A percentile compares a stretch with the other conserved stretches of the same genome.
These are phyloP conservation scores for Sinapis alba DNA, from an alignment of 441 rosid genomes.

Conservation along the genomic window DNA sequence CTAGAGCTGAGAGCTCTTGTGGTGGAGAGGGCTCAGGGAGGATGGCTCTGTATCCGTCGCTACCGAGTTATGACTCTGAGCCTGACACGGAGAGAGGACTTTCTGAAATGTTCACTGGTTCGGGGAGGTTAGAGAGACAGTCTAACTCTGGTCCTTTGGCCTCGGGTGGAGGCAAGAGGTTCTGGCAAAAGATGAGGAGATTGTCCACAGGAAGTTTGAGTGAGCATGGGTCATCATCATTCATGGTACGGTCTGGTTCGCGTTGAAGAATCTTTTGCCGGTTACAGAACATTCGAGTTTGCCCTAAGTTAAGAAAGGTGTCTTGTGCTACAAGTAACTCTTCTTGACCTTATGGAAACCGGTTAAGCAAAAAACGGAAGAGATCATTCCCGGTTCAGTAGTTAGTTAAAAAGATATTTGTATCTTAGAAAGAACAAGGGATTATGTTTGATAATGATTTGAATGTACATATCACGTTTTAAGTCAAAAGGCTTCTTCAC, in stretches of 20 bases:
- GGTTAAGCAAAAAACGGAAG: neutral
- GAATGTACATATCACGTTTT: conserved; percentile 37
- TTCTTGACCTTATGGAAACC: conserved; percentile 2
- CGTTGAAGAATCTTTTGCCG: conserved; percentile 41
- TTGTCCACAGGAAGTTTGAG: conserved; percentile 70
- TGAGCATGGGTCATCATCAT: conserved; percentile 52
- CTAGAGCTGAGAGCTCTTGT: conserved; percentile 46
- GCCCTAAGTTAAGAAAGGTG: neutral
- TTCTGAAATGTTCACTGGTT: conserved; percentile 48
- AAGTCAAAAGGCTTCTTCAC: neutral
- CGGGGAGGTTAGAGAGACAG: conserved; percentile 52
- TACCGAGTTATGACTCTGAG: conserved; percentile 59
- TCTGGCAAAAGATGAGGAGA: conserved; percentile 74
- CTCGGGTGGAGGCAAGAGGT: conserved; percentile 51
- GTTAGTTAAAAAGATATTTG: conserved; percentile 29
- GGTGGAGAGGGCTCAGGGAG: conserved; percentile 49
- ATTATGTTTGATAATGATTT: conserved; percentile 14
- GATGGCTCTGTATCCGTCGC: conserved; percentile 44
- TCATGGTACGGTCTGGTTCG: conserved; percentile 54
- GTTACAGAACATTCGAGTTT: conserved; percentile 1
- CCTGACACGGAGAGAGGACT: conserved; percentile 71
- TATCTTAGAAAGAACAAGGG: conserved; percentile 26
- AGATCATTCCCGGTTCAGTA: conserved; percentile 12
- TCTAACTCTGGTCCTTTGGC: conserved; percentile 79
- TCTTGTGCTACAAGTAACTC: conserved; percentile 23